Conservation (phyloP, 495 filamentous ascomycete genomes). For the Lepraria neglecta region DNA sequence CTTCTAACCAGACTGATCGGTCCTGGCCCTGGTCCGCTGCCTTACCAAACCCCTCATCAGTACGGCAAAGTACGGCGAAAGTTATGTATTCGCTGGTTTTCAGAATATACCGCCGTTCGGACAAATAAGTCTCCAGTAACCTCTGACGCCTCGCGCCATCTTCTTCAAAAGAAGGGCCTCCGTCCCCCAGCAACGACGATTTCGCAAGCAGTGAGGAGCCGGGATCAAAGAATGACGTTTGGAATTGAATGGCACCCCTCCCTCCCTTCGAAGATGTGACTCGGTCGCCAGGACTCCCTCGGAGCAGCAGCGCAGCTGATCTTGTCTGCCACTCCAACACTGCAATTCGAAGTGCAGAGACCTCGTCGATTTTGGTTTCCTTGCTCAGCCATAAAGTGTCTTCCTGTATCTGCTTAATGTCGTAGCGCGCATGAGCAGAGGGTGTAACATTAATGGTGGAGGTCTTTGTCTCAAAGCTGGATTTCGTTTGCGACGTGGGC, state of each 20-base stretch:
- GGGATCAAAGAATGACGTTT: slow-evolving; percentile 44
- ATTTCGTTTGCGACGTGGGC: slow-evolving; percentile 54
- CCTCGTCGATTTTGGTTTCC: slow-evolving; percentile 67
- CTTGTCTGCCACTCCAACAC: slow-evolving; percentile 79
- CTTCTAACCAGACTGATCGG: slow-evolving; percentile 27
- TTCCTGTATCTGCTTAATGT: slow-evolving; percentile 75
- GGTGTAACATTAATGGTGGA: slow-evolving; percentile 84
- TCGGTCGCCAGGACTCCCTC: slow-evolving; percentile 62
- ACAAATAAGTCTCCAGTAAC: slow-evolving; percentile 60
- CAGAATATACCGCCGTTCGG: slow-evolving; percentile 57
- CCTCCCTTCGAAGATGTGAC: slow-evolving; percentile 59
- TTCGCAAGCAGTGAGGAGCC: slow-evolving; percentile 32
- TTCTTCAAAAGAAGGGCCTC: slow-evolving; percentile 35
- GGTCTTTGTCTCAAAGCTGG: slow-evolving; percentile 77
- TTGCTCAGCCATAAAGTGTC: slow-evolving; percentile 83
- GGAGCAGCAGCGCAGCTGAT: slow-evolving; percentile 55
- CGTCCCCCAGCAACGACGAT: slow-evolving; percentile 36
- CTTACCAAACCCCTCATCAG: background rate
- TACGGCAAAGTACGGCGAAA: slow-evolving; percentile 20
- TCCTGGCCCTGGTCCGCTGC: background rate
- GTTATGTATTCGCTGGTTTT: slow-evolving; percentile 37
- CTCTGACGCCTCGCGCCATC: slow-evolving; percentile 54
- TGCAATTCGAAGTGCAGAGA: slow-evolving; percentile 72
- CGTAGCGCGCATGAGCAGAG: slow-evolving; percentile 56
- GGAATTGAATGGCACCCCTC: slow-evolving; percentile 51